These are phyloP conservation scores for Nigrospora sphaerica DNA, from an alignment of 2,329 filamentous ascomycete genomes.

Conservation along the genomic window DNA sequence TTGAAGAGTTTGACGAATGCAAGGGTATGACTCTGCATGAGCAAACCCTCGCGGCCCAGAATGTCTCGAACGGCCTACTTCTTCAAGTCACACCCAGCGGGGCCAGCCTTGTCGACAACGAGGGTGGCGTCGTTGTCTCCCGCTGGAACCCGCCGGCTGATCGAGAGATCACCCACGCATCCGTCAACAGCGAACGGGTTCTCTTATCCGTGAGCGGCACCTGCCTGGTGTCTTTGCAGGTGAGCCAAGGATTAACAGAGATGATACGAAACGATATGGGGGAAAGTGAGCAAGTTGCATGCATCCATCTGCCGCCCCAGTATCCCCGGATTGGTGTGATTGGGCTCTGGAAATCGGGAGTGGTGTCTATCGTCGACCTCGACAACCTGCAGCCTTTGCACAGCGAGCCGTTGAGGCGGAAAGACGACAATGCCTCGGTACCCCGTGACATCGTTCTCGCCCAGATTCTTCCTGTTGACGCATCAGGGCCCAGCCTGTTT, in stretches of 20 bases:
- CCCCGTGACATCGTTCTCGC: slow-evolving; percentile 77
- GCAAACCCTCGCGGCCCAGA: slow-evolving; percentile 65
- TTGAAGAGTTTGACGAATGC: slow-evolving; percentile 80
- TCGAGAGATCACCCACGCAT: slow-evolving; percentile 67
- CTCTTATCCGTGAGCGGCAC: slow-evolving; percentile 72
- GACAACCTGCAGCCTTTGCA: slow-evolving; percentile 58
- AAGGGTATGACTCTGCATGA: slow-evolving; percentile 62
- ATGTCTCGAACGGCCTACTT: slow-evolving; percentile 54
- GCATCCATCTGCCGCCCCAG: slow-evolving; percentile 65
- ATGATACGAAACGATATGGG: slow-evolving; percentile 54
- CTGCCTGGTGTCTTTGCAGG: slow-evolving; percentile 61
- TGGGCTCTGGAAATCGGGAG: slow-evolving; percentile 82
- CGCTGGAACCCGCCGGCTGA: slow-evolving; percentile 48
- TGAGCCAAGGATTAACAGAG: slow-evolving; percentile 50
- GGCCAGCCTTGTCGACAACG: slow-evolving; percentile 56
- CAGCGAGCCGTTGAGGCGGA: slow-evolving; percentile 52
- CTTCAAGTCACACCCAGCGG: slow-evolving; percentile 68
- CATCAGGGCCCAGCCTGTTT: slow-evolving; percentile 66
- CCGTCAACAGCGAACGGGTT: slow-evolving; percentile 62
- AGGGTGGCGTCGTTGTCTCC: slow-evolving; percentile 44
- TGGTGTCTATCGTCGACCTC: slow-evolving; percentile 67
- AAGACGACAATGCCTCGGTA: slow-evolving; percentile 65
- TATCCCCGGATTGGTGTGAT: slow-evolving; percentile 64
- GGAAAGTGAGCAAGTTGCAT: slow-evolving; percentile 72
- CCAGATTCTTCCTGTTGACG: slow-evolving; percentile 59